Evolutionary conservation across 352 stramenopile genomes (phyloP).

Genomic region (Globisporangium heterothallicum): DNA sequence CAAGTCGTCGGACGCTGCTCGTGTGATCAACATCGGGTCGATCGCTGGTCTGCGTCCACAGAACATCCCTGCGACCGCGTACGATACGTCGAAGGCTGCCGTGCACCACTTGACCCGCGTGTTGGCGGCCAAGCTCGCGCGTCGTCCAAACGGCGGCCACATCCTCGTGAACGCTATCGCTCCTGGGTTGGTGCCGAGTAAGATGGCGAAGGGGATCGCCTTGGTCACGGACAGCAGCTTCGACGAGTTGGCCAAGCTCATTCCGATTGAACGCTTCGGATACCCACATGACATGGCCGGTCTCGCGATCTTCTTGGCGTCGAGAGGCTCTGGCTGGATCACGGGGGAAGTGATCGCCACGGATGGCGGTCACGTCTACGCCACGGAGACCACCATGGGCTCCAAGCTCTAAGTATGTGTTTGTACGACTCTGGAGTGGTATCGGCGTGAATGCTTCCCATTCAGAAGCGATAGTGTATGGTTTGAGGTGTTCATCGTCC

Average conservation of each 20-base stretch:
- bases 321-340: conserved; percentile 86
- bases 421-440: too few relatives aligned
- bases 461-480: too few relatives aligned
- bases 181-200: conserved; percentile 88
- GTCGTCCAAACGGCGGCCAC: conserved; percentile 64
- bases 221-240: conserved; percentile 37
- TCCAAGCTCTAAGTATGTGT: conserved; percentile 32
- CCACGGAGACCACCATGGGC: conserved; percentile 35
- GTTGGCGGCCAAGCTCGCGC: conserved; percentile 87
- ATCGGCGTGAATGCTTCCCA: too few relatives aligned
- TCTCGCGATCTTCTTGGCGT: conserved; percentile 89
- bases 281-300: conserved; percentile 90
- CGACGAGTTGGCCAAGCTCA: conserved; percentile 55
- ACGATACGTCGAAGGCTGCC: conserved; percentile 93
- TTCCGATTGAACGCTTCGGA: conserved; percentile 84
- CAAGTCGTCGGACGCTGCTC: conserved; percentile 33
- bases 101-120: conserved; percentile 92
- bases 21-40: conserved; percentile 76
- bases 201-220: conserved; percentile 84
- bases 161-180: conserved; percentile 96
- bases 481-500: too few relatives aligned
- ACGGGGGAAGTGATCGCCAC: conserved; percentile 89
- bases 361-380: conserved; percentile 82
- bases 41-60: conserved; percentile 79
- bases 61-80: conserved; percentile 88